phyloP scores from a whole-genome alignment of 2,329 filamentous ascomycete genomes.

The Fusarium haematococcum region DNA sequence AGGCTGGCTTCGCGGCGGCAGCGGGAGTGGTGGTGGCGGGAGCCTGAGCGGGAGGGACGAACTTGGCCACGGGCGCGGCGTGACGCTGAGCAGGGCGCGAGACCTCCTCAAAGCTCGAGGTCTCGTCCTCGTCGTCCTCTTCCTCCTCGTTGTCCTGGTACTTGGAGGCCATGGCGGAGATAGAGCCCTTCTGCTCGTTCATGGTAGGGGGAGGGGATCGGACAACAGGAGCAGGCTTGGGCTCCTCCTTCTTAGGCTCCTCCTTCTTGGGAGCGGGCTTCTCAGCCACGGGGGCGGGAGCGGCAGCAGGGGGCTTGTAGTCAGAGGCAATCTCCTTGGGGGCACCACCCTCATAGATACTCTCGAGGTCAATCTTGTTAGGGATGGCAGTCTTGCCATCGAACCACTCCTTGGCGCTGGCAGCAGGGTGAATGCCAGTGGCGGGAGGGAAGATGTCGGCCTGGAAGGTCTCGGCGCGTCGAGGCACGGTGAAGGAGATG shows the following conservation, averaged over 20 bases:
- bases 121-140: constrained; percentile 73
- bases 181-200: constrained; percentile 88
- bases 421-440: constrained; percentile 80
- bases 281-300: constrained; percentile 55
- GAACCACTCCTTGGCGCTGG: constrained; percentile 86
- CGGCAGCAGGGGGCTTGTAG: constrained; percentile 68
- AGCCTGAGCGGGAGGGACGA: constrained; percentile 50
- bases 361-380: constrained; percentile 93
- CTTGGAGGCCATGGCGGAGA: constrained; percentile 85
- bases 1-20: constrained; percentile 47
- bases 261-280: constrained; percentile 53
- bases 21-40: constrained; percentile 37
- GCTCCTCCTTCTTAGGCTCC: constrained; percentile 66
- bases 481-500: constrained; percentile 95
- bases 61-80: constrained; percentile 56
- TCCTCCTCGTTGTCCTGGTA: constrained; percentile 80
- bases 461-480: constrained; percentile 94
- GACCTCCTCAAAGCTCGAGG: constrained; percentile 89
- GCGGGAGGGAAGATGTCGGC: constrained; percentile 96
- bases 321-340: constrained; percentile 81
- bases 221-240: constrained; percentile 59
- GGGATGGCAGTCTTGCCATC: constrained; percentile 85
- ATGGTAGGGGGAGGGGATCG: constrained; percentile 72
- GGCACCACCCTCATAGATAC: constrained; percentile 86
- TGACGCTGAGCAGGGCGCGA: constrained; percentile 77